Percentiles rank a stretch among this genome's conserved stretches.
These are phyloP conservation scores for Coelastrella sp. DNA, from an alignment of 139 green algal genomes.

Conservation along the genomic window DNA sequence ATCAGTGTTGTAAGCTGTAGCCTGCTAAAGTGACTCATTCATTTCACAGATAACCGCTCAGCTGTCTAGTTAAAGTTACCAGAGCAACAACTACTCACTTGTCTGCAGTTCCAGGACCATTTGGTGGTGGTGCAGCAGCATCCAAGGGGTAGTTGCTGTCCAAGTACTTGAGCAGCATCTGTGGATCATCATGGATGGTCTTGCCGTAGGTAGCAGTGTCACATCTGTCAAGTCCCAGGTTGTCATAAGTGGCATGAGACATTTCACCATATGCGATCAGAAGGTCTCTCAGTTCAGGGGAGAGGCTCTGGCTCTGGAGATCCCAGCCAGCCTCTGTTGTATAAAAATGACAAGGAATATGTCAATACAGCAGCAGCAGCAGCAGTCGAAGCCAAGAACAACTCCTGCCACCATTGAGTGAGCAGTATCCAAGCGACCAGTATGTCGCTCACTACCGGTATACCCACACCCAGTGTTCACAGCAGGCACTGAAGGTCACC, in stretches of 20 bases:
- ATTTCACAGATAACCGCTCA: neutral
- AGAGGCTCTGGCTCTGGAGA: neutral
- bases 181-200: neutral
- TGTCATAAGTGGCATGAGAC: conserved; percentile 14
- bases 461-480: too few relatives aligned
- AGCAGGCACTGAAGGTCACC: too few relatives aligned
- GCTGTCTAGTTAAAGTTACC: neutral
- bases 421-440: too few relatives aligned
- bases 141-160: conserved; percentile 1
- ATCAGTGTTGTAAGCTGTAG: too few relatives aligned
- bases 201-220: neutral
- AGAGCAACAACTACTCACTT: neutral
- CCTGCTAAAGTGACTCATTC: neutral
- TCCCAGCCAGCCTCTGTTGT: neutral
- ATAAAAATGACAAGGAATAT: too few relatives aligned
- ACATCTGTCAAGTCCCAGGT: neutral
- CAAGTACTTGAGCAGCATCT: neutral
- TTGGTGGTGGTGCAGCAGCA: neutral
- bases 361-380: too few relatives aligned
- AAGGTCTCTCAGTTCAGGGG: neutral
- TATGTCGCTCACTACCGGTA: too few relatives aligned
- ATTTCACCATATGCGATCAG: neutral
- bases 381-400: too few relatives aligned
- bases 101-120: neutral
- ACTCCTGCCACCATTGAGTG: too few relatives aligned